A percentile compares a stretch with the other conserved stretches of the same genome.
phyloP scores from a whole-genome alignment of 306 rosid species.

The Dicorynia guianensis region DNA sequence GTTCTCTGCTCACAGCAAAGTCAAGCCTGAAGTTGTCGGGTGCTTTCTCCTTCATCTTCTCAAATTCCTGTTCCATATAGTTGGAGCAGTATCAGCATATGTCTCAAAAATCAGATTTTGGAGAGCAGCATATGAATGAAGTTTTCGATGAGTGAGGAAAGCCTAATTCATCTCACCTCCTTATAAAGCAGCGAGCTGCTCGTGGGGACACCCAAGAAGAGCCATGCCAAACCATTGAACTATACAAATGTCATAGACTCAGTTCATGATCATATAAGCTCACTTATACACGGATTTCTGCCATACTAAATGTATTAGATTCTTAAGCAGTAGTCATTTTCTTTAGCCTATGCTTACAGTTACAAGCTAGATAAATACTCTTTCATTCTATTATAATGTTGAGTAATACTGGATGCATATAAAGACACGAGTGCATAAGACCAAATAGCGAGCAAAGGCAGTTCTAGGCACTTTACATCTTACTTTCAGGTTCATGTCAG shows the following conservation, averaged over 20 bases:
- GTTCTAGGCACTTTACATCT: conserved; percentile 6
- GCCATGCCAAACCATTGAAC: conserved; percentile 99
- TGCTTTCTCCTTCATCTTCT: conserved; percentile 85
- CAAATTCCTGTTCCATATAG: conserved; percentile 72
- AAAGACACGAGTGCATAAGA: no score
- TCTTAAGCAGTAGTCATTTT: not conserved
- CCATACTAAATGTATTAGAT: conserved; percentile 1
- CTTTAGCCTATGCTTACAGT: conserved; percentile 7
- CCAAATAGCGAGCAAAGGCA: no score
- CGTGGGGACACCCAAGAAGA: conserved; percentile 97
- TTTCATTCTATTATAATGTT: no score
- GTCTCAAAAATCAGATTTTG: not conserved
- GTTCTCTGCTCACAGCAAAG: conserved; percentile 98
- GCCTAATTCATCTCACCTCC: conserved; percentile 67
- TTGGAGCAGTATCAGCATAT: not conserved
- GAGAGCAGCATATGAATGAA: not conserved
- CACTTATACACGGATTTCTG: conserved; percentile 2
- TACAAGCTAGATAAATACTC: no score
- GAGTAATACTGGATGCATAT: no score
- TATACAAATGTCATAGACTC: conserved; percentile 37
- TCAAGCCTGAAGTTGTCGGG: conserved; percentile 81
- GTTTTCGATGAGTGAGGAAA: conserved; percentile 16
- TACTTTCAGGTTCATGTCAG: not conserved
- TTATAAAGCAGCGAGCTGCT: conserved; percentile 95
- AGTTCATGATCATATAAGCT: conserved; percentile 30